These are phyloP conservation scores for Kodamaea jinghongensis DNA, from an alignment of 805 yeast genomes.

Conservation along the genomic window DNA sequence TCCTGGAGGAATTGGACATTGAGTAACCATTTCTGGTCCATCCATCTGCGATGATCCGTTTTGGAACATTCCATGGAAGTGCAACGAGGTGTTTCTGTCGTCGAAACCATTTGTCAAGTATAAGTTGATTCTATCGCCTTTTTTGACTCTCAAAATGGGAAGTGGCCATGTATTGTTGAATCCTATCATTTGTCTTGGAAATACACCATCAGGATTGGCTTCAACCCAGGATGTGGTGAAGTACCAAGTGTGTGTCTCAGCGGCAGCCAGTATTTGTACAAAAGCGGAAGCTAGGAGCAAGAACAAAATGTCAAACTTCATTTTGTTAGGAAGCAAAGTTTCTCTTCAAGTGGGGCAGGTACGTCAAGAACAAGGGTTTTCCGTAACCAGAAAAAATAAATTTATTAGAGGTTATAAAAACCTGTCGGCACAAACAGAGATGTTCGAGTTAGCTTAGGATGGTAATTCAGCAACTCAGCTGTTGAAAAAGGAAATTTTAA, in stretches of 20 bases:
- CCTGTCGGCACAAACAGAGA: constrained; percentile 6
- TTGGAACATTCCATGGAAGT: constrained; percentile 93
- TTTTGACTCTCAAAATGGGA: constrained; percentile 74
- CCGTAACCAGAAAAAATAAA: constrained; percentile 1
- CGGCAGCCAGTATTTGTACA: constrained; percentile 22
- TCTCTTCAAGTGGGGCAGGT: neutral
- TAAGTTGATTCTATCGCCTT: constrained; percentile 75
- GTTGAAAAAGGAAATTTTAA: constrained; percentile 6
- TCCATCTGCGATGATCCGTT: constrained; percentile 76
- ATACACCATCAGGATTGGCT: constrained; percentile 66
- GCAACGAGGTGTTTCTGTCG: constrained; percentile 71
- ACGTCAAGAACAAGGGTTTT: neutral
- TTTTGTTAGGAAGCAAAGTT: constrained; percentile 1
- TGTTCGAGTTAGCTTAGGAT: neutral
- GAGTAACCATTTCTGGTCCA: constrained; percentile 85
- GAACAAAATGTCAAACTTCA: constrained; percentile 14
- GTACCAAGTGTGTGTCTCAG: constrained; percentile 58
- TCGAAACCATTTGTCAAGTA: constrained; percentile 73
- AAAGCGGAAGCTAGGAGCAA: constrained; percentile 13
- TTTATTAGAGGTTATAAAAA: constrained; percentile 1
- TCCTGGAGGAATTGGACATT: constrained; percentile 89
- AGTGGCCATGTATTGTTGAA: constrained; percentile 79
- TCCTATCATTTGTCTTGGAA: constrained; percentile 57
- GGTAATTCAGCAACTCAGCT: too few relatives aligned
- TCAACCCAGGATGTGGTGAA: constrained; percentile 64